Conservation (phyloP, 441 rosid genomes). For the Arabidopsis hybrid region DNA sequence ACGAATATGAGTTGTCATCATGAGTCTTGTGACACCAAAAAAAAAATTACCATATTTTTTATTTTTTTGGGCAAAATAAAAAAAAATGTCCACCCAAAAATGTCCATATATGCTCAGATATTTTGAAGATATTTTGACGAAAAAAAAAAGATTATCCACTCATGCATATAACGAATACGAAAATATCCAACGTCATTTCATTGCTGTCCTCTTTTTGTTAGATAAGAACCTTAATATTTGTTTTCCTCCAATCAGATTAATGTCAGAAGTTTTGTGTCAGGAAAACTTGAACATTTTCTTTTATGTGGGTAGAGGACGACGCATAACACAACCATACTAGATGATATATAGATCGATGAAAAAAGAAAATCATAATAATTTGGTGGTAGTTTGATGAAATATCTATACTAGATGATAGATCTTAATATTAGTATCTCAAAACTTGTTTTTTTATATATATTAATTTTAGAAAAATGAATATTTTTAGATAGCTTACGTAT, state of each 20-base stretch:
- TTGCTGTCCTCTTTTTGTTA: neutral
- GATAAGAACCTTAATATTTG: neutral
- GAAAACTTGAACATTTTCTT: no score
- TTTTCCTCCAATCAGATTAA: neutral
- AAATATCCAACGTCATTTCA: constrained; percentile 1
- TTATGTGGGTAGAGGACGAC: no score
- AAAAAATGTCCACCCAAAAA: neutral
- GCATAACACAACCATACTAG: no score
- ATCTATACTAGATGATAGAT: no score
- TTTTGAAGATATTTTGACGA: neutral
- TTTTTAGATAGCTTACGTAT: no score
- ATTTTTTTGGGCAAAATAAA: no score
- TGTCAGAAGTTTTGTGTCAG: neutral
- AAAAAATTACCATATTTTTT: neutral
- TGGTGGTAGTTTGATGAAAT: no score
- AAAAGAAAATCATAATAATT: no score
- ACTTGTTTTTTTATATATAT: no score
- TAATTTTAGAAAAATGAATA: no score
- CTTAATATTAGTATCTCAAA: no score
- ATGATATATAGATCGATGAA: no score
- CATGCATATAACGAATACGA: neutral
- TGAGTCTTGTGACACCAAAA: neutral
- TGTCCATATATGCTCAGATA: neutral
- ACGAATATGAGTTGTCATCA: neutral
- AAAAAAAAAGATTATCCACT: neutral